Evolutionary conservation across 208 protist species (phyloP), one percentile per base, ranked within the genome.

Genomic region (Porcisia hertigi): DNA sequence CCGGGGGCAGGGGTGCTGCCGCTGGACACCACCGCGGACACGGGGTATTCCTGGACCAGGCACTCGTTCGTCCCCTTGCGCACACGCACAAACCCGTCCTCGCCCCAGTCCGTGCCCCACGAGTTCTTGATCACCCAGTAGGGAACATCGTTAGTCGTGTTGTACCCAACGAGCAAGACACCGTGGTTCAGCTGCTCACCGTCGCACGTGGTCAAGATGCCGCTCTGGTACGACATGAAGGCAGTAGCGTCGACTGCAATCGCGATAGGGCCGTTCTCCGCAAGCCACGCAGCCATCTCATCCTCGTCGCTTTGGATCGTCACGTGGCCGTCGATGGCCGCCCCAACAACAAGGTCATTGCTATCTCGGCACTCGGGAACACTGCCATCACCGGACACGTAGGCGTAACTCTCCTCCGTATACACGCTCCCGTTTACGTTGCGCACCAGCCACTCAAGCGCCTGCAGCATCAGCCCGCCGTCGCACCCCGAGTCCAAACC

Each of bases 81-180:
- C 71, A 97, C 86, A 41, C 77, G 81, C 16, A 97, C 83, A 70
- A 94, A 97, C 69, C 94, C 94, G 0, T 86, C 57, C 67, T 92
- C 80, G 64, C 94, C 94, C 92, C 92, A 97, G 57, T 47, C 8
- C 39, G 57, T 60, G 53, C 88, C 90, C 93, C 93, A 97, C 30
- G 79, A 88, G 86, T 98, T 98, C 84, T 97, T 97, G 67, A 97
- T 86, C 69, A 96, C 88, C 93, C 92, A 98, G 82, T 97, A 98
- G 47, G 88, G 84, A 36, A 60, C 2, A 47, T 80, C 76, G 25
- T 59, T 65, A 7, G 43, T 76, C 39, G 76, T 83, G 71, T 93
- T 87, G 82, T 94, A 98, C 69, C 89, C 94, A 5, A 98, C 87
- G 9, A 79, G 75, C 73, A 96, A 86, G 54, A 96, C 88, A 64